These are phyloP conservation scores for Simplicillium aogashimaense DNA, from an alignment of 2,329 filamentous ascomycete species.

Conservation along the genomic window DNA sequence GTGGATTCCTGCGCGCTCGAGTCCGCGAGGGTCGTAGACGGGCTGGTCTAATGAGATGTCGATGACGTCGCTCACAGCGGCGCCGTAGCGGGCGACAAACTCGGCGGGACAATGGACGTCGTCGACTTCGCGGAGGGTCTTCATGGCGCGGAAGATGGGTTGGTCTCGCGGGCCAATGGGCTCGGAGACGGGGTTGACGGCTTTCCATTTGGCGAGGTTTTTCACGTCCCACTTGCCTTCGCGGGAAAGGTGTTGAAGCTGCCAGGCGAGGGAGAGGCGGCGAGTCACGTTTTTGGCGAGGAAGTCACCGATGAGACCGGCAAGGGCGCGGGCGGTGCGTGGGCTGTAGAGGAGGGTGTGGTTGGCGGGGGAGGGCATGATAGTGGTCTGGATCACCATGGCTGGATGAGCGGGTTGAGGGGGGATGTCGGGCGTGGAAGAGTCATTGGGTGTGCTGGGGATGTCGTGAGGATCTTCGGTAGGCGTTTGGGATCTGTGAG, in stretches of 20 bases:
- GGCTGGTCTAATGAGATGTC: conserved; percentile 89
- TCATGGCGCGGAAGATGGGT: conserved; percentile 77
- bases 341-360: conserved; percentile 81
- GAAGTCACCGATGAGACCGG: conserved; percentile 77
- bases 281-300: conserved; percentile 64
- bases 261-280: conserved; percentile 77
- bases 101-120: conserved; percentile 65
- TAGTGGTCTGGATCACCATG: conserved; percentile 53
- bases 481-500: conserved; percentile 21
- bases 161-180: conserved; percentile 48
- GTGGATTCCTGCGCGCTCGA: conserved; percentile 56
- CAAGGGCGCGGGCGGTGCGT: conserved; percentile 62
- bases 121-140: conserved; percentile 86
- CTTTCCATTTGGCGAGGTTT: conserved; percentile 86
- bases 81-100: conserved; percentile 60
- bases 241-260: conserved; percentile 77
- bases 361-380: conserved; percentile 68
- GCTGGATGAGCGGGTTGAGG: conserved; percentile 35
- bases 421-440: conserved; percentile 27
- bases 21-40: conserved; percentile 70
- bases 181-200: conserved; percentile 64
- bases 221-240: conserved; percentile 98
- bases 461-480: conserved; percentile 19
- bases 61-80: conserved; percentile 63
- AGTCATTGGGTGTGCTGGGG: conserved; percentile 35